Conservation (phyloP, 352 stramenopile genomes). For the Saprolegnia diclina region DNA sequence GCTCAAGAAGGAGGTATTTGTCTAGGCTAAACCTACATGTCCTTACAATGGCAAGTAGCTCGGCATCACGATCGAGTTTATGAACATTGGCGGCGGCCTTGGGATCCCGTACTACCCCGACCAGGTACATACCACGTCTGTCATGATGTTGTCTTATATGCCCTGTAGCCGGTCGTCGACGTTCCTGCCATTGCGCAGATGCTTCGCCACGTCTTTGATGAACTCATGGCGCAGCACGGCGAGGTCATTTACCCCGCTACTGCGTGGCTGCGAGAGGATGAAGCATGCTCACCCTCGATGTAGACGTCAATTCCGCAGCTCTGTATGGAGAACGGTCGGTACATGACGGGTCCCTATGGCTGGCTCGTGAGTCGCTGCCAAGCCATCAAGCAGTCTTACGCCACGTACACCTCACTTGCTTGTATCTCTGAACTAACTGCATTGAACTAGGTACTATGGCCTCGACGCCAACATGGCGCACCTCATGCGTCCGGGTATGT, state of each 20-base stretch:
- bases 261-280: not conserved
- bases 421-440: not conserved
- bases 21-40: not conserved
- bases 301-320: constrained; percentile 48
- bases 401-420: not conserved
- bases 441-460: constrained; percentile 62
- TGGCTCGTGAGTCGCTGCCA: constrained; percentile 82
- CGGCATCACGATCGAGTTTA: constrained; percentile 86
- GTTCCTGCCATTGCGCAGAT: constrained; percentile 61
- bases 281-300: too few species aligned
- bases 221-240: constrained; percentile 60
- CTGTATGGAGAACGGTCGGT: constrained; percentile 88
- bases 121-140: constrained; percentile 28
- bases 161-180: constrained; percentile 42
- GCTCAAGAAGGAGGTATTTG: constrained; percentile 44
- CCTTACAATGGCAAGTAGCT: too few species aligned
- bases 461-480: constrained; percentile 87
- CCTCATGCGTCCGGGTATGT: constrained; percentile 88
- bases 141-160: not conserved
- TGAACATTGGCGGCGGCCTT: constrained; percentile 86
- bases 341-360: constrained; percentile 82
- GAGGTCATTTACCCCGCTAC: constrained; percentile 29
- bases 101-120: constrained; percentile 83
- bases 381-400: constrained; percentile 83
- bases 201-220: constrained; percentile 71